Evolutionary conservation across 1,284 basidiomycete genomes (phyloP).

Genomic region (Boletellus sp.): DNA sequence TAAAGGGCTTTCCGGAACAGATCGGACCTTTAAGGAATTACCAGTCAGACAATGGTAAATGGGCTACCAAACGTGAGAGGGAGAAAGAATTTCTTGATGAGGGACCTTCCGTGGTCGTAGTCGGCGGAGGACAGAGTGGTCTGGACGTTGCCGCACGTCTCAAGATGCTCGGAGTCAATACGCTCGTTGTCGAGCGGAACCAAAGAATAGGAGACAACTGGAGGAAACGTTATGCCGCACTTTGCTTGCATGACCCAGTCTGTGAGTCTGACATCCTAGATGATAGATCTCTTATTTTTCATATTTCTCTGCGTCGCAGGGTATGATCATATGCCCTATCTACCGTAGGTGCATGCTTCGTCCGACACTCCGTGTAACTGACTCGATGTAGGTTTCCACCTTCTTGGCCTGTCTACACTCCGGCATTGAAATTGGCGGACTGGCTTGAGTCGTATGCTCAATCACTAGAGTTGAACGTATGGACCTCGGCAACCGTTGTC

Average conservation of each 20-base stretch:
- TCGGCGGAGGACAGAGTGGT: conserved; percentile 39
- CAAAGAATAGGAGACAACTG: conserved; percentile 37
- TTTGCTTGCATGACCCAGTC: conserved; percentile 23
- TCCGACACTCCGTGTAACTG: no score
- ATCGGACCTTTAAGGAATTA: conserved; percentile 27
- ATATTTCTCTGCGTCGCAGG: background rate
- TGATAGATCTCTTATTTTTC: no score
- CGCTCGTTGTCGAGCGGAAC: conserved; percentile 36
- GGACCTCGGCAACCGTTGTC: conserved; percentile 42
- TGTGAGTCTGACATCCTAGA: conserved; percentile 27
- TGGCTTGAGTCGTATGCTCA: conserved; percentile 58
- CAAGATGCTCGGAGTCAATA: conserved; percentile 32
- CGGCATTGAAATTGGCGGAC: conserved; percentile 45
- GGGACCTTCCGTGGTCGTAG: conserved; percentile 29
- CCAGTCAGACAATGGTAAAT: conserved; percentile 24
- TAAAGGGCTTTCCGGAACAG: conserved; percentile 42
- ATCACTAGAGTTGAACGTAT: conserved; percentile 53
- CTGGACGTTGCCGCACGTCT: conserved; percentile 36
- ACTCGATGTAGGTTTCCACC: conserved; percentile 29
- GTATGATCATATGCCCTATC: conserved; percentile 25
- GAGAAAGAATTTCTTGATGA: conserved; percentile 16
- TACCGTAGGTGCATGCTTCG: conserved; percentile 13
- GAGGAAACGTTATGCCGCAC: conserved; percentile 29
- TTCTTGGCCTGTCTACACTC: conserved; percentile 38
- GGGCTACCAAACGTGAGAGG: background rate